Percentiles rank a stretch among this genome's conserved stretches.
Conservation (phyloP, 768 basidiomycete genomes). For the Rubroboletus satanas region DNA sequence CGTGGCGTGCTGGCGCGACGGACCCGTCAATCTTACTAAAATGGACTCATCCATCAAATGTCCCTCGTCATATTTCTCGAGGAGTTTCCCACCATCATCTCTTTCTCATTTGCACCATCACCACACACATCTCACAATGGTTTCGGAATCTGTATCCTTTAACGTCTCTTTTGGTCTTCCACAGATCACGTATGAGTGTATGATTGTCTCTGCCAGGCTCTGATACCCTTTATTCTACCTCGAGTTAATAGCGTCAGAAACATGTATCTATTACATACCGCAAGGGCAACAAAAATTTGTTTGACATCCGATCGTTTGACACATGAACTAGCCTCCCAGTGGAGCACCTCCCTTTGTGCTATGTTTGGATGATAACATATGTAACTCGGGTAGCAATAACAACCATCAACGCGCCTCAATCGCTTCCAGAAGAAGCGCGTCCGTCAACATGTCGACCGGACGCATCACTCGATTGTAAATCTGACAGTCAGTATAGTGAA, state of each 20-base stretch:
- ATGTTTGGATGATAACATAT: constrained; percentile 1
- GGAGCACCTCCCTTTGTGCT: neutral
- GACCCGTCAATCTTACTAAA: constrained; percentile 17
- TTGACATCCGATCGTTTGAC: neutral
- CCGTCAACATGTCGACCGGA: constrained; percentile 7
- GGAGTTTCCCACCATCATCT: constrained; percentile 26
- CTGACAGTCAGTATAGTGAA: neutral
- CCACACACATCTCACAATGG: constrained; percentile 15
- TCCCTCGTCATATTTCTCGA: constrained; percentile 6
- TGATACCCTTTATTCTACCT: constrained; percentile 31
- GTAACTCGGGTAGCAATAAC: neutral
- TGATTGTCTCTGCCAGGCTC: constrained; percentile 11
- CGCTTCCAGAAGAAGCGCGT: neutral
- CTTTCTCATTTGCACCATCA: constrained; percentile 20
- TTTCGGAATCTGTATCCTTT: constrained; percentile 29
- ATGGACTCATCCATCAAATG: constrained; percentile 16
- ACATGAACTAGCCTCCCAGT: neutral
- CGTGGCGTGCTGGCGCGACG: constrained; percentile 20
- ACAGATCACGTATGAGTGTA: constrained; percentile 23
- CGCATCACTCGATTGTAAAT: neutral
- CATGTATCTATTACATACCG: constrained; percentile 27
- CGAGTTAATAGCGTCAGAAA: constrained; percentile 26
- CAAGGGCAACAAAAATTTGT: constrained; percentile 11
- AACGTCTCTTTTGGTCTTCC: constrained; percentile 8
- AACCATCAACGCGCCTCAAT: neutral